A percentile compares a stretch with the other conserved stretches of the same genome.
These are phyloP conservation scores for Bipolaris gigantea DNA, from an alignment of 2,329 filamentous ascomycete genomes.

Conservation along the genomic window DNA sequence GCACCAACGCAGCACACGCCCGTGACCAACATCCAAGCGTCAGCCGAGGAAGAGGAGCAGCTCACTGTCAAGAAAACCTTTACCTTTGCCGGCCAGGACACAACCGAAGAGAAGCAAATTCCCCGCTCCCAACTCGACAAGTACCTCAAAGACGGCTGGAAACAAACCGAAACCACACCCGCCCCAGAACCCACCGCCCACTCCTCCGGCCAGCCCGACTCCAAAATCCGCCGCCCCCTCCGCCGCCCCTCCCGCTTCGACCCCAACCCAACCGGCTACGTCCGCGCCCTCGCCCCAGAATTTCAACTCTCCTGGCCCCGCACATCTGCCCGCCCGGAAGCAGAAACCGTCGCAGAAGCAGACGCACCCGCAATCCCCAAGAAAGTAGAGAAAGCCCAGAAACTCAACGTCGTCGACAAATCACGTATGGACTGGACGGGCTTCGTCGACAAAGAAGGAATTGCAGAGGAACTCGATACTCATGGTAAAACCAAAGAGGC, in stretches of 20 bases:
- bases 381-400: constrained; percentile 52
- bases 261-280: constrained; percentile 52
- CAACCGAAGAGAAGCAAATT: constrained; percentile 72
- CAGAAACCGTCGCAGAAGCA: constrained; percentile 21
- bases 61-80: constrained; percentile 71
- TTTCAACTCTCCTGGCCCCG: constrained; percentile 48
- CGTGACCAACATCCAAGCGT: constrained; percentile 9
- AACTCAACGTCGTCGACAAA: constrained; percentile 69
- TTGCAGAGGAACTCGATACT: constrained; percentile 62
- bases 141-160: constrained; percentile 39
- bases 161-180: constrained; percentile 15
- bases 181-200: constrained; percentile 4
- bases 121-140: constrained; percentile 43
- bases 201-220: constrained; percentile 6
- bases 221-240: constrained; percentile 35
- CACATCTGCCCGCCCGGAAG: constrained; percentile 13
- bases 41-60: constrained; percentile 41
- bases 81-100: constrained; percentile 72
- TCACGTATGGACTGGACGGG: constrained; percentile 66
- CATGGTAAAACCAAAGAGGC: constrained; percentile 65
- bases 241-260: constrained; percentile 55
- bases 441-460: constrained; percentile 63
- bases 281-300: constrained; percentile 51
- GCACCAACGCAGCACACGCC: constrained; percentile 12
- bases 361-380: constrained; percentile 13